These are phyloP conservation scores for Heritiera littoralis DNA, from an alignment of 345 rosid genomes.

Conservation along the genomic window DNA sequence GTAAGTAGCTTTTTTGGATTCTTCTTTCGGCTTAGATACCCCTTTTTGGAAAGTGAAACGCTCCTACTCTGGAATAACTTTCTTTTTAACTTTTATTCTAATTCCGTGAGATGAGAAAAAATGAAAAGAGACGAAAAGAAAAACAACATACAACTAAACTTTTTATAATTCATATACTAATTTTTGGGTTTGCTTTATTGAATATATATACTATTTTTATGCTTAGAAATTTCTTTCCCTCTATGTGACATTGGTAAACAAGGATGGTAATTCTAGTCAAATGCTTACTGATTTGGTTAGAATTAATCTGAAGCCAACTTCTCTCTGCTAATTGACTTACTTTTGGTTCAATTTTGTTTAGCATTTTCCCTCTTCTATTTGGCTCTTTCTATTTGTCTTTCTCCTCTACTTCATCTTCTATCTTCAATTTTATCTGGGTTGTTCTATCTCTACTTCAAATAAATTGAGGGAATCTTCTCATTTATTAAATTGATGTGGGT, in stretches of 20 bases:
- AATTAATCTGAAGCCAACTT: not conserved
- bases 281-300: not conserved
- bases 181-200: not conserved
- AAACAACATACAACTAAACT: constrained; percentile 6
- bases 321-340: not conserved
- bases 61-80: constrained; percentile 16
- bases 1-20: constrained; percentile 45
- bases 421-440: not conserved
- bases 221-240: constrained; percentile 39
- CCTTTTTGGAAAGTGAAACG: constrained; percentile 33
- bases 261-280: not conserved
- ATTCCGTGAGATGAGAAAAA: not conserved
- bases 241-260: not conserved
- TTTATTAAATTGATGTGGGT: not conserved
- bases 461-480: not conserved
- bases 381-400: constrained; percentile 5
- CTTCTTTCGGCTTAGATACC: constrained; percentile 35
- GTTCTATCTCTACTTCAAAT: not conserved
- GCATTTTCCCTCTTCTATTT: constrained; percentile 7
- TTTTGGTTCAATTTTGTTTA: not conserved
- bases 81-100: constrained; percentile 19
- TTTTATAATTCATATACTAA: constrained; percentile 1
- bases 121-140: not conserved
- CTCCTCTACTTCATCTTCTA: not conserved
- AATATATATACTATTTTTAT: not conserved